Evolutionary conservation across 345 rosid genomes (phyloP), one percentile per base, ranked within the genome.

Genomic region (Populus davidiana): DNA sequence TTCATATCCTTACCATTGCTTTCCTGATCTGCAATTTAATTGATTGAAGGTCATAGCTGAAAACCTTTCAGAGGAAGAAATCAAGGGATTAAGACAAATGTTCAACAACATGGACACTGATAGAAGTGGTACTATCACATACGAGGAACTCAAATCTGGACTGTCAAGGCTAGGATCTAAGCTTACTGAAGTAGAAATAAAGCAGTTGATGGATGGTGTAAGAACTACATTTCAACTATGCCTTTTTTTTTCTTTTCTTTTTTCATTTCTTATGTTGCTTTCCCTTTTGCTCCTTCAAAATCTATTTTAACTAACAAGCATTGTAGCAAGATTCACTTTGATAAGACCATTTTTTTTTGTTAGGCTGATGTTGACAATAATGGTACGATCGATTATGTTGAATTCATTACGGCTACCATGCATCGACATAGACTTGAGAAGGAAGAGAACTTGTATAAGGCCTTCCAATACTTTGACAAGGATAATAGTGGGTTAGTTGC

Each of bases 181-280:
- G 71, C 80, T 84, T 64, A 47, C 49, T 29, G 86, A 38, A 61
- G 54, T 75, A n/a, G 84, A 84, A 56, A 81, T 84, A 23, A 68
- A 9, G 72, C 78, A 78, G 77, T 25, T 84, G 68, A 78, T 84
- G 86, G 84, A 81, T 62, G 86, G 84, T 39, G 84, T 84, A 71
- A 82, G 81, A 43, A 43, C 66, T 12, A 61, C 6, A 2, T 7
- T 20, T 49, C 17, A 29, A 36, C 67, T 31, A 13, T 6, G 23
- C 6, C 62, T 1, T 7, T 21, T 21, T 31, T 29, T 29, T 1
- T 29, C 1, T 29, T 29, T 1, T 29, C 1, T 29, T 29, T 50
- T 27, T n/a, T 49, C 6, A 11, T 17, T 74, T 7, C 5, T 8
- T 33, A 25, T 38, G 2, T 5, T n/a, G 29, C 27, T 25, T 47